Evolutionary conservation across 192 early-diverging fungal genomes (phyloP).

Genomic region (Chytriomyces hyalinus): DNA sequence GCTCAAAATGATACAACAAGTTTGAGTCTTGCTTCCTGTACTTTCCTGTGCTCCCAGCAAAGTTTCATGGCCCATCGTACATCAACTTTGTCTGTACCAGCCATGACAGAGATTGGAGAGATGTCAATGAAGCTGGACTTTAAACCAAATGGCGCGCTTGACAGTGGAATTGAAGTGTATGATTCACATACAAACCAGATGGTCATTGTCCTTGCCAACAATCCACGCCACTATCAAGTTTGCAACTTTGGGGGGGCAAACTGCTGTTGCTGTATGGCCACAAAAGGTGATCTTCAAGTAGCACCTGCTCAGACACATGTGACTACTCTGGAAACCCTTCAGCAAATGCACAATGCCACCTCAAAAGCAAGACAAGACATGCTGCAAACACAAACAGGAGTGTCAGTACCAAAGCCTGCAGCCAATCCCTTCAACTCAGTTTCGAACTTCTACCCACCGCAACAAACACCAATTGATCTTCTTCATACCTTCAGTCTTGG

Average conservation of each 20-base stretch:
- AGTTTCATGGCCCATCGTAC: not conserved
- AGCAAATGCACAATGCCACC: not conserved
- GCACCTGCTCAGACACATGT: not conserved
- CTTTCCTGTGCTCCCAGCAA: not conserved
- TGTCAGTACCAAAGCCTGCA: not conserved
- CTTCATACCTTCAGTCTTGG: conserved; percentile 4
- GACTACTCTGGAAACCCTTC: not conserved
- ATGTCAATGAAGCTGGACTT: conserved; percentile 4
- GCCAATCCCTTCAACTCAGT: not conserved
- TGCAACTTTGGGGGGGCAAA: not conserved
- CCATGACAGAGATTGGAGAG: not conserved
- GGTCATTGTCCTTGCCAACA: not conserved
- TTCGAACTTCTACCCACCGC: conserved; percentile 1
- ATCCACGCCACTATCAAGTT: conserved; percentile 6
- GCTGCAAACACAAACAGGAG: not conserved
- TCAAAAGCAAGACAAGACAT: not conserved
- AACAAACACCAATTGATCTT: conserved; percentile 6
- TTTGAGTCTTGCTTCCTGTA: not conserved
- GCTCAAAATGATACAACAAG: not conserved
- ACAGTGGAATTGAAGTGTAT: not conserved
- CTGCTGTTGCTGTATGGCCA: not conserved
- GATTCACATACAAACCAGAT: not conserved
- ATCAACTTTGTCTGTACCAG: conserved; percentile 6
- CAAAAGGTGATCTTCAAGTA: not conserved
- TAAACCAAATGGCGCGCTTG: too few relatives aligned